Evolutionary conservation across 2,329 filamentous ascomycete genomes (phyloP).

Genomic region (Nigrograna mackinnonii): DNA sequence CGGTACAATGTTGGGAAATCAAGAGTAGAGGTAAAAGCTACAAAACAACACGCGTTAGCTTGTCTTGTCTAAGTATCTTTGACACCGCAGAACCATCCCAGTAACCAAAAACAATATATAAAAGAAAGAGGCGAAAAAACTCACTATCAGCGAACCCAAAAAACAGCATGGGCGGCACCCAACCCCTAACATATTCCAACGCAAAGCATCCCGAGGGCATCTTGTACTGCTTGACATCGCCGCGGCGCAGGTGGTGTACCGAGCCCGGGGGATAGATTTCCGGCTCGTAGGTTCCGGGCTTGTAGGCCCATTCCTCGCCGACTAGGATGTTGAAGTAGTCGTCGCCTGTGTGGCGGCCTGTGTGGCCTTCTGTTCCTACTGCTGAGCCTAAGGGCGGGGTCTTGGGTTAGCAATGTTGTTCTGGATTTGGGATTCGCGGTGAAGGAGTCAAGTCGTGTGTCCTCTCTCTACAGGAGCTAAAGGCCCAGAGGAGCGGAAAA

Average conservation of each 20-base stretch:
- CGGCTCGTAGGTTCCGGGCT: constrained; percentile 61
- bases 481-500: too few relatives aligned
- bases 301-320: constrained; percentile 77
- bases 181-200: constrained; percentile 81
- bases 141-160: constrained; percentile 80
- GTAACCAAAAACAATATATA: neutral
- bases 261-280: constrained; percentile 71
- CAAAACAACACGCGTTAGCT: too few relatives aligned
- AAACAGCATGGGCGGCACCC: constrained; percentile 91
- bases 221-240: constrained; percentile 79
- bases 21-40: constrained; percentile 72
- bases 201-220: constrained; percentile 79
- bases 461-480: too few relatives aligned
- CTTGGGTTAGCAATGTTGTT: too few relatives aligned
- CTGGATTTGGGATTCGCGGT: too few relatives aligned
- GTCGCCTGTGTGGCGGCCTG: constrained; percentile 85
- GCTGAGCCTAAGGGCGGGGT: constrained; percentile 61
- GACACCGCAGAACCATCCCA: neutral
- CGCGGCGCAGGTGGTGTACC: constrained; percentile 73
- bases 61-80: too few relatives aligned
- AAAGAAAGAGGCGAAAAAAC: constrained; percentile 7
- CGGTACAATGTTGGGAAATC: constrained; percentile 85
- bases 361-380: constrained; percentile 85
- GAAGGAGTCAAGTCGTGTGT: too few relatives aligned
- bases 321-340: constrained; percentile 93